Base-by-base conservation (phyloP, 2,329 filamentous ascomycete species). In the Aulographum hederae region DNA sequence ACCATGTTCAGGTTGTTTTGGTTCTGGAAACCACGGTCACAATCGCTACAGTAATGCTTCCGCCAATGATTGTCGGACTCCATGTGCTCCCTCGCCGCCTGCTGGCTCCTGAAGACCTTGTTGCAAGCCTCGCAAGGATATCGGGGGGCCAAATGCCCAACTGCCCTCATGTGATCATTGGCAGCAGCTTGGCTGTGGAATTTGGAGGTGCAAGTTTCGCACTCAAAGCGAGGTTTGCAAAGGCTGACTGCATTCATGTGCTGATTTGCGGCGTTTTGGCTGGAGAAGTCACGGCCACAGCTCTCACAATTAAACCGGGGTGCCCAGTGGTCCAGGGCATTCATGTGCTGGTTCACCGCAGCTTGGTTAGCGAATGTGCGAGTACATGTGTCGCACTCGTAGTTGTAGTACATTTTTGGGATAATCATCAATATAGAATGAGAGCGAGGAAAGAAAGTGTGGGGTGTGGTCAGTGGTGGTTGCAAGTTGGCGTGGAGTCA, bases 321-420 rank as follows among this genome's bases (percentile, higher is more conserved):
- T 5, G 32, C 33, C 46, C 45, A 52, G 34, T 54, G 48, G 5
- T 39, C 34, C 4, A 37, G 11, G 6, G 39, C 39, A n/a, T 44
- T 31, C 48, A 51, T 52, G 36, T 56, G 53, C 25, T 51, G 41
- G 19, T 41, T 30, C 16, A 37, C 42, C 5, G 43, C 39, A 28
- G 32, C 20, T 32, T 43, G 33, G 11, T 41, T 41, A n/a, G 14
- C 15, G 37, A 51, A 53, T 2, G 29, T 26, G 2, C 32, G 35
- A 18, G 26, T 5, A 39, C 51, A 53, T 12, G 38, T 47, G 35
- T 53, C 43, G 34, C 51, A 54, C 6, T 44, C n/a, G n/a, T n/a
- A n/a, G n/a, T n/a, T n/a, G n/a, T n/a, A n/a, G n/a, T n/a, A n/a
- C n/a, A n/a, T n/a, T n/a, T n/a, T n/a, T n/a, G n/a, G n/a, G n/a